Evolutionary conservation across 441 rosid genomes (phyloP).

Genomic region (Pelargonium citronellum): DNA sequence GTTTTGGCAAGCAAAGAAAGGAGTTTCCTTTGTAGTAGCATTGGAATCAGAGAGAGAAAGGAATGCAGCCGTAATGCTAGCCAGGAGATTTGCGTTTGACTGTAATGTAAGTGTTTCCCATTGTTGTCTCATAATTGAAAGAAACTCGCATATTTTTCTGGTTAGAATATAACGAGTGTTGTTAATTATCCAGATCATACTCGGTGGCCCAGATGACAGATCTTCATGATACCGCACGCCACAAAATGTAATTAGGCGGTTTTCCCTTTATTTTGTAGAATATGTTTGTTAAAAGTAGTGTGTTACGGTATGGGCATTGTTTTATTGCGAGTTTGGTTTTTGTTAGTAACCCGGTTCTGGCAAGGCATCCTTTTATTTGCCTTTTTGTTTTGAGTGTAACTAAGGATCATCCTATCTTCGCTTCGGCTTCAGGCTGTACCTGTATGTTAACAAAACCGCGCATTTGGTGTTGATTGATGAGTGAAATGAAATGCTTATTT

Average conservation of each 20-base stretch:
- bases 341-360: slow-evolving; percentile 16
- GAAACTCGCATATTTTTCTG: background rate
- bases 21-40: slow-evolving; percentile 66
- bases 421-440: too few species aligned
- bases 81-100: slow-evolving; percentile 86
- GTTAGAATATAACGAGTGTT: background rate
- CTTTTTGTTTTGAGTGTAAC: background rate
- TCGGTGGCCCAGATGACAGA: slow-evolving; percentile 85
- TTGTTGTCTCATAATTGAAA: background rate
- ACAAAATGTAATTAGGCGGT: slow-evolving; percentile 43
- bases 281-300: slow-evolving; percentile 39
- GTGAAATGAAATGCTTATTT: too few species aligned
- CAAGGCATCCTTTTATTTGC: slow-evolving; percentile 30
- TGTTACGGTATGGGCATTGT: slow-evolving; percentile 17
- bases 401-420: too few species aligned
- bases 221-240: slow-evolving; percentile 22
- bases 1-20: slow-evolving; percentile 85
- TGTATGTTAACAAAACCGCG: too few species aligned
- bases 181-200: slow-evolving; percentile 48
- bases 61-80: slow-evolving; percentile 86
- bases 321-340: slow-evolving; percentile 20
- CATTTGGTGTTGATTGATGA: too few species aligned
- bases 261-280: slow-evolving; percentile 17
- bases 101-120: slow-evolving; percentile 62
- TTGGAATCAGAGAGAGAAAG: slow-evolving; percentile 86